These are phyloP conservation scores for Pseudonitzschia pungens DNA, from an alignment of 108 stramenopile species.

Conservation along the genomic window DNA sequence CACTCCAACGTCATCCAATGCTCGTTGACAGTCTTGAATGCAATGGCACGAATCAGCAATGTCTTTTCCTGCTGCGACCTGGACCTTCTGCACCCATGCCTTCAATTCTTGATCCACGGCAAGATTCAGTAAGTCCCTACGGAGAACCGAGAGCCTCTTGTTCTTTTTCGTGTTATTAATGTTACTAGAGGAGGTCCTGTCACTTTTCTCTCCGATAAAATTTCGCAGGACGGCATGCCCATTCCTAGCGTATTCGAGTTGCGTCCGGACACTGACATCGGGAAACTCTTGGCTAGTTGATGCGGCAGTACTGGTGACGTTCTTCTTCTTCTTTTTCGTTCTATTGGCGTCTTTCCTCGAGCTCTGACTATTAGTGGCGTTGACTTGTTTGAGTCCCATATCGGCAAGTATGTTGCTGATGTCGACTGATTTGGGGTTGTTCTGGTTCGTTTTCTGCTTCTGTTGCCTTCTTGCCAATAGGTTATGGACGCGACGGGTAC, in stretches of 20 bases:
- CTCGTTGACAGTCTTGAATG: conserved; percentile 50
- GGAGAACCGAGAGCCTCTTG: conserved; percentile 29
- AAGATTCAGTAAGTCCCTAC: conserved; percentile 44
- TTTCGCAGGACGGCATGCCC: conserved; percentile 78
- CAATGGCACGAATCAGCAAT: conserved; percentile 36
- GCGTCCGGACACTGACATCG: conserved; percentile 46
- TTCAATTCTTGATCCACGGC: conserved; percentile 42
- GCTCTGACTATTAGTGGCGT: background rate
- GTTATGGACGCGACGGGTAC: background rate
- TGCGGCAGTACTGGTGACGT: background rate
- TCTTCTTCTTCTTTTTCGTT: background rate
- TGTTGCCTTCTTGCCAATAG: background rate
- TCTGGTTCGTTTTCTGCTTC: background rate
- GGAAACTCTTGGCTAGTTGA: background rate
- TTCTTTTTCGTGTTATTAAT: background rate
- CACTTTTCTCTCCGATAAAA: conserved; percentile 38
- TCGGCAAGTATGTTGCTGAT: conserved; percentile 6
- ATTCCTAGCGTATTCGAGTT: conserved; percentile 69
- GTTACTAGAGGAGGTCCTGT: background rate
- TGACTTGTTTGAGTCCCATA: conserved; percentile 13
- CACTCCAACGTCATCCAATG: conserved; percentile 51
- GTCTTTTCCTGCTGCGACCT: conserved; percentile 48
- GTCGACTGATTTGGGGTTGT: background rate
- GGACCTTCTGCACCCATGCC: conserved; percentile 84
- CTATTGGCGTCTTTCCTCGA: background rate